These are phyloP conservation scores for Chlorella variabilis DNA, from an alignment of 163 green algal genomes.

Conservation along the genomic window DNA sequence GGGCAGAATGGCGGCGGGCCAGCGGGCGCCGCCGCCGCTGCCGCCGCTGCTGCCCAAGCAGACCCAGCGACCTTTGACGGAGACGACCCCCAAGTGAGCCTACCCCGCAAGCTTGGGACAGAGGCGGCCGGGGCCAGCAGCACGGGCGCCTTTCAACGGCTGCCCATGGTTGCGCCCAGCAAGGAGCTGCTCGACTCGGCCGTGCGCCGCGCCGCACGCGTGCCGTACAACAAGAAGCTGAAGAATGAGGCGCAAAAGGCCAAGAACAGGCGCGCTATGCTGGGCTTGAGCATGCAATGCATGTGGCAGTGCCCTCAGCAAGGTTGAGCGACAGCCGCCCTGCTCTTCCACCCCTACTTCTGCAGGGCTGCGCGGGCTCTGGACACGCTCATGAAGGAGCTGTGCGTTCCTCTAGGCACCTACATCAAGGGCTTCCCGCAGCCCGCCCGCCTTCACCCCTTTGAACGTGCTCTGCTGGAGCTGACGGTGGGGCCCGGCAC, in stretches of 20 bases:
- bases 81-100: no score
- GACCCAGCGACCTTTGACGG: no score
- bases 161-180: conserved; percentile 70
- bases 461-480: conserved; percentile 92
- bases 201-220: conserved; percentile 58
- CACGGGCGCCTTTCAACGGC: conserved; percentile 63
- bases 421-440: conserved; percentile 81
- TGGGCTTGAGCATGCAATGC: no score
- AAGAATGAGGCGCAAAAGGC: conserved; percentile 56
- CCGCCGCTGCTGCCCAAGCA: no score
- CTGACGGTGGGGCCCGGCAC: conserved; percentile 82
- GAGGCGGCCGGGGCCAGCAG: conserved; percentile 4
- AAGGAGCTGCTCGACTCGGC: conserved; percentile 72
- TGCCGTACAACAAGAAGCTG: conserved; percentile 54
- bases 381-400: conserved; percentile 89
- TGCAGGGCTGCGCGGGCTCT: conserved; percentile 74
- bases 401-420: conserved; percentile 73
- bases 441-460: conserved; percentile 81
- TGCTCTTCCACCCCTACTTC: neutral
- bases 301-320: no score
- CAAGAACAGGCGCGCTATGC: conserved; percentile 50
- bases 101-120: conserved; percentile 1
- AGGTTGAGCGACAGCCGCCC: neutral
- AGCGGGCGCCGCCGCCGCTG: no score
- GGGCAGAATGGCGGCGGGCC: no score